Conservation (phyloP, 2,329 filamentous ascomycete genomes). For the Xylariaceae sp. region DNA sequence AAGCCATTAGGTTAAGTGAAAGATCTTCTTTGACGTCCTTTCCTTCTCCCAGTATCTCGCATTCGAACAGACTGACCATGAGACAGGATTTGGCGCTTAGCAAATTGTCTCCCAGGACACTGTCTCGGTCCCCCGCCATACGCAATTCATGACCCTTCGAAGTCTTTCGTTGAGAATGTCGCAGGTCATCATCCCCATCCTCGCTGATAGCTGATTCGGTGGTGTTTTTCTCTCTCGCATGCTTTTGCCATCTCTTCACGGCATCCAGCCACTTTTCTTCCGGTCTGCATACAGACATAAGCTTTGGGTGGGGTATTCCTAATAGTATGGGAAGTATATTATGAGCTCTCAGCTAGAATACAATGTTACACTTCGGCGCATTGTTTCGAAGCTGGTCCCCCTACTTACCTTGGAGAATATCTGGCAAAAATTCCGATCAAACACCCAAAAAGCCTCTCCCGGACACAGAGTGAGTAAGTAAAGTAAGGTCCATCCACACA, state of each 20-base stretch:
- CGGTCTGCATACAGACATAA: conserved; percentile 22
- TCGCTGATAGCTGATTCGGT: conserved; percentile 10
- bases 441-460: no score
- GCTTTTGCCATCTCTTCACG: conserved; percentile 21
- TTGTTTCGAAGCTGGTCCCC: no score
- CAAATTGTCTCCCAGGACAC: conserved; percentile 28
- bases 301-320: conserved; percentile 23
- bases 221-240: conserved; percentile 22
- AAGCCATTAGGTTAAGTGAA: conserved; percentile 25
- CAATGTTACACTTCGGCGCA: conserved; percentile 18
- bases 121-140: conserved; percentile 27
- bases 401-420: no score
- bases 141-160: conserved; percentile 28
- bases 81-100: conserved; percentile 27
- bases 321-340: conserved; percentile 4
- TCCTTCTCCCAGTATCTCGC: conserved; percentile 21
- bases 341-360: conserved; percentile 3
- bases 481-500: no score
- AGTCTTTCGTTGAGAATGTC: conserved; percentile 24
- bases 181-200: conserved; percentile 21
- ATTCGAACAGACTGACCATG: conserved; percentile 22
- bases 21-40: conserved; percentile 22
- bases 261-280: conserved; percentile 19
- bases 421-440: no score
- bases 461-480: no score